Base-by-base conservation (phyloP, 352 stramenopile species). In the Phytophthora multivora region DNA sequence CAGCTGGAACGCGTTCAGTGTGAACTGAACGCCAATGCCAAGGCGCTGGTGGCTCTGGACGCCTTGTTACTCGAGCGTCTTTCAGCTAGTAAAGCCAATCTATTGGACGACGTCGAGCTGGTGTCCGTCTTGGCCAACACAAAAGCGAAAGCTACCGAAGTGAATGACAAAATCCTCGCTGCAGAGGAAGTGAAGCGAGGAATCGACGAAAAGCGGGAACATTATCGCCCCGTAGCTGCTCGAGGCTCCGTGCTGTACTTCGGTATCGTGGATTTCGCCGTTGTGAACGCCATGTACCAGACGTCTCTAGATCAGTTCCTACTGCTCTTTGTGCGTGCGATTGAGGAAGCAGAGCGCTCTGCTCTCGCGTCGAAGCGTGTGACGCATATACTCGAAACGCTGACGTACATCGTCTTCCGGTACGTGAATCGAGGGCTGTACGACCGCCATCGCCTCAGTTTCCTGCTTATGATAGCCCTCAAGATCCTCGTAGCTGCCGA, bases 241-340 rank as follows among this genome's bases (percentile, higher is more conserved):
- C 76, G 91, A 10, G 91, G 88, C 4, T 90, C 81, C 0, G 80
- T 96, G 11, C 60, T 98, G 10, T 98, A 97, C 76, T 97, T 98
- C 65, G 73, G 75, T 3, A 91, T 97, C 42, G 86, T 96, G 2
- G 90, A 97, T 50, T 89, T 97, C 42, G 73, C 83, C 0, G 69
- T 75, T 2, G 79, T 97, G n/a, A 97, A 97, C 45, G 62, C 66
- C 5, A 97, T 97, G 90, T 97, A 97, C 71, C 89, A 97, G 68
- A 96, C 77, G 0, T 94, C 82, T 4, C 63, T 98, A 46, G 88
- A 96, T 42, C 90, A 97, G 65, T 98, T 98, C 53, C 69, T 97
- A 9, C 75, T 80, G 18, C 69, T 97, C 5, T 98, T 97, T 52
- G 80, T 85, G 4, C 80, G 73, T 12, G 75, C 79, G 13, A 97